Conservation (phyloP, 1,139 yeast genomes). For the Yamadazyma trypodendri region DNA sequence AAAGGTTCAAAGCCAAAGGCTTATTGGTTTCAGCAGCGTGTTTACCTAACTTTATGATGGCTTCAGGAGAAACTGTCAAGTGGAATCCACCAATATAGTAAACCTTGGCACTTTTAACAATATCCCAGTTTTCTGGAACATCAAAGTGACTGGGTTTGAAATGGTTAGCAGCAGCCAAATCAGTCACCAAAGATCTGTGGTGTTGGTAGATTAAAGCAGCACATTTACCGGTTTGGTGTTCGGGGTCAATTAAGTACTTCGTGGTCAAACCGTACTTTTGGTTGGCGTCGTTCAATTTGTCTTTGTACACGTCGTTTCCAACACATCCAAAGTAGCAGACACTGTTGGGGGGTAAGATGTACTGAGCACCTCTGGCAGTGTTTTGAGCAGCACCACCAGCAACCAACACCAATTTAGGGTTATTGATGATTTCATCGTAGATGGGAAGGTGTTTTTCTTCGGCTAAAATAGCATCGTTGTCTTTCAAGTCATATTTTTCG, state of each 20-base stretch:
- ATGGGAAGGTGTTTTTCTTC: constrained; percentile 88
- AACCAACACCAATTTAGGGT: constrained; percentile 63
- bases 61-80: constrained; percentile 95
- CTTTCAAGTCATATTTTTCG: constrained; percentile 78
- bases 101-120: constrained; percentile 75
- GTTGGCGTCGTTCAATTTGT: constrained; percentile 80
- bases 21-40: constrained; percentile 88
- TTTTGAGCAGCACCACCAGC: constrained; percentile 99
- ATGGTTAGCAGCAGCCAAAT: constrained; percentile 96
- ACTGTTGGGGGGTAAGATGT: constrained; percentile 74
- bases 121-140: constrained; percentile 86
- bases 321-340: constrained; percentile 96
- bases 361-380: constrained; percentile 98
- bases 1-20: constrained; percentile 79
- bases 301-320: constrained; percentile 88
- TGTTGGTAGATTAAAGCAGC: constrained; percentile 91
- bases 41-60: constrained; percentile 83
- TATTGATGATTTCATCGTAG: constrained; percentile 69
- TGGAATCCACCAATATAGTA: constrained; percentile 98
- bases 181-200: constrained; percentile 92
- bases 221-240: constrained; percentile 91
- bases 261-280: constrained; percentile 84
- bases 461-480: constrained; percentile 90
- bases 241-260: constrained; percentile 75
- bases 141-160: constrained; percentile 87